Percentiles rank a stretch among this genome's conserved stretches.
These are phyloP conservation scores for Tolypocladium cylindrosporum DNA, from an alignment of 2,329 filamentous ascomycete species.

Conservation along the genomic window DNA sequence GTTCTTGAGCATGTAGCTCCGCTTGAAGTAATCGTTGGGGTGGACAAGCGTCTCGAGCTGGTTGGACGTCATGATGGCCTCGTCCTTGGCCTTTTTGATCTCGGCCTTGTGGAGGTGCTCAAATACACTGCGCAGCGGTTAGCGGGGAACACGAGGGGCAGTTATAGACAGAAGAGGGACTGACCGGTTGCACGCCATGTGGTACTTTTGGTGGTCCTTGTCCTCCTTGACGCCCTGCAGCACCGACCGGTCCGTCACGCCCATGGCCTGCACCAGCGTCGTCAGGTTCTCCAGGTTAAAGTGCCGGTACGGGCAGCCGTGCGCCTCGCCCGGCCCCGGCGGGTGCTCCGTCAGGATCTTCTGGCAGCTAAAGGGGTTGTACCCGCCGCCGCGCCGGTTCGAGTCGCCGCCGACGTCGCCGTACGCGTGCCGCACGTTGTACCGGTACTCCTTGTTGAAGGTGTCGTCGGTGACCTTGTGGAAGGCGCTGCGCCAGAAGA, in stretches of 20 bases:
- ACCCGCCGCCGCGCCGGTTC: conserved; percentile 77
- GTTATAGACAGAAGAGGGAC: conserved; percentile 10
- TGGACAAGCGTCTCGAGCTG: conserved; percentile 94
- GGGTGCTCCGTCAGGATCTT: conserved; percentile 87
- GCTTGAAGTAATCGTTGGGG: conserved; percentile 96
- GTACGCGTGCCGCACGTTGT: conserved; percentile 92
- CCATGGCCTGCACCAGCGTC: conserved; percentile 63
- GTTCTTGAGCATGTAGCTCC: conserved; percentile 82
- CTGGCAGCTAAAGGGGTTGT: conserved; percentile 87
- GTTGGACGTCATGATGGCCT: conserved; percentile 57
- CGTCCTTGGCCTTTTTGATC: conserved; percentile 67
- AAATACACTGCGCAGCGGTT: conserved; percentile 54
- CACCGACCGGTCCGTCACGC: conserved; percentile 68
- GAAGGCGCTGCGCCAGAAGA: conserved; percentile 88
- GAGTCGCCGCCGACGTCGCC: conserved; percentile 91
- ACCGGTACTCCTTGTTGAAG: conserved; percentile 96
- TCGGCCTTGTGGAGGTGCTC: conserved; percentile 75
- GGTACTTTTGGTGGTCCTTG: conserved; percentile 77
- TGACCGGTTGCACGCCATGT: conserved; percentile 88
- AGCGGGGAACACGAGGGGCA: neutral
- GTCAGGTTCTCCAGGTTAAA: conserved; percentile 83
- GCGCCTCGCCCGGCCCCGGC: conserved; percentile 76
- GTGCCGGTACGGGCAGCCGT: conserved; percentile 95
- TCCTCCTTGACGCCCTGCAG: conserved; percentile 79
- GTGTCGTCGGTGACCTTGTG: conserved; percentile 81